Evolutionary conservation across 2,329 filamentous ascomycete species (phyloP).

Genomic region (Fusarium praegraminearum): DNA sequence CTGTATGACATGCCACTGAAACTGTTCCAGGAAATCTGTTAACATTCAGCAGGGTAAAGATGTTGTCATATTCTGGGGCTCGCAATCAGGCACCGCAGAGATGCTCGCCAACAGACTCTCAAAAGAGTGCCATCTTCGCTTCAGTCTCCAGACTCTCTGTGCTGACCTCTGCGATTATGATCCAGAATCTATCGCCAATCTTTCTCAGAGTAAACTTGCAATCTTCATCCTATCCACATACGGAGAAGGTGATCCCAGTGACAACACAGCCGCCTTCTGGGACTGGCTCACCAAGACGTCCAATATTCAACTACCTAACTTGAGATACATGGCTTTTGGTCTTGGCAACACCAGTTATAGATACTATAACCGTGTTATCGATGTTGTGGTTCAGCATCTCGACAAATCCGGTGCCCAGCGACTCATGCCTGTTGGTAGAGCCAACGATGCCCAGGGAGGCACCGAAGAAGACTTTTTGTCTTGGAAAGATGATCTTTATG

Average conservation of each 20-base stretch:
- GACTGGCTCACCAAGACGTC: conserved; percentile 44
- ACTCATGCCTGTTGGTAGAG: conserved; percentile 47
- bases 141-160: conserved; percentile 91
- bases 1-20: conserved; percentile 32
- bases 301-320: conserved; percentile 29
- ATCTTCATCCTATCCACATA: conserved; percentile 56
- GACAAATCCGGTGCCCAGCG: conserved; percentile 47
- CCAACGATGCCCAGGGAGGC: conserved; percentile 50
- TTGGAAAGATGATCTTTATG: conserved; percentile 52
- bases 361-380: conserved; percentile 54
- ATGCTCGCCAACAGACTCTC: conserved; percentile 89
- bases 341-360: conserved; percentile 56
- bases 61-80: conserved; percentile 93
- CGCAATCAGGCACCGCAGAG: conserved; percentile 94
- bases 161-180: conserved; percentile 63
- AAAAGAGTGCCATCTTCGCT: conserved; percentile 89
- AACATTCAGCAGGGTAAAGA: conserved; percentile 70
- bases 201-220: conserved; percentile 45
- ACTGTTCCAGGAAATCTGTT: neutral
- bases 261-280: conserved; percentile 52
- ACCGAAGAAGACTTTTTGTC: conserved; percentile 54
- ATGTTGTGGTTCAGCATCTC: conserved; percentile 45
- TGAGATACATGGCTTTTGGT: conserved; percentile 54
- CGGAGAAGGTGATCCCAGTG: conserved; percentile 57
- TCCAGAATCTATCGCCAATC: conserved; percentile 51